phyloP scores from a whole-genome alignment of 176 grass and related monocot genomes.

The Alopecurus myosuroides region DNA sequence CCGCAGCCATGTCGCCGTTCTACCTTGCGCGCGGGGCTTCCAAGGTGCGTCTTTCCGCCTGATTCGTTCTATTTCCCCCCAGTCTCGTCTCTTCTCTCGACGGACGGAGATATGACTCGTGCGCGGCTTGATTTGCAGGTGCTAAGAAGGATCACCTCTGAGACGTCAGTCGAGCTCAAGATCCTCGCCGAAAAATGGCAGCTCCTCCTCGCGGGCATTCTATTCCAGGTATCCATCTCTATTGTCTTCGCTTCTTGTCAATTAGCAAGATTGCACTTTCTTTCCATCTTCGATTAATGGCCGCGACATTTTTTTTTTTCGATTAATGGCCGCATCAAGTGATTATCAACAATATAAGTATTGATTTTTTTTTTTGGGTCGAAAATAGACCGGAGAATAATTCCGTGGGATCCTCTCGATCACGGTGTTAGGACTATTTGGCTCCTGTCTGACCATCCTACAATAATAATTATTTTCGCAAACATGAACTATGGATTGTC shows the following conservation, averaged over 20 bases:
- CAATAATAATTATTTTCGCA: not conserved
- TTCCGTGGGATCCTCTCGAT: not conserved
- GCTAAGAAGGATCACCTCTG: slow-evolving; percentile 59
- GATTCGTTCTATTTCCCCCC: not conserved
- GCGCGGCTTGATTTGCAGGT: slow-evolving; percentile 36
- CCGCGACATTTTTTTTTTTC: too few relatives aligned
- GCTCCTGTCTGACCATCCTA: not conserved
- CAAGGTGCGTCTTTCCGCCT: slow-evolving; percentile 37
- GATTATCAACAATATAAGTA: not conserved
- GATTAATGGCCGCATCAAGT: not conserved
- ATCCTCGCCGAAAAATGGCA: slow-evolving; percentile 88
- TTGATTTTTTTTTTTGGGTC: not conserved
- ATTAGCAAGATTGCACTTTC: not conserved
- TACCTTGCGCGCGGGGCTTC: slow-evolving; percentile 69
- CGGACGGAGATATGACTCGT: not conserved
- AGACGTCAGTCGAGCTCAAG: slow-evolving; percentile 70
- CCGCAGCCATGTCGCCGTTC: slow-evolving; percentile 42
- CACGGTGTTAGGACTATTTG: not conserved
- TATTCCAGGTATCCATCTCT: slow-evolving; percentile 60
- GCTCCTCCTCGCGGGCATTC: slow-evolving; percentile 66
- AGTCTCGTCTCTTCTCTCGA: not conserved
- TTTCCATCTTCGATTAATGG: too few relatives aligned
- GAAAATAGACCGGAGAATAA: not conserved
- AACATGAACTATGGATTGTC: not conserved
- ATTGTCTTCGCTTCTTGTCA: not conserved